Base-by-base conservation (phyloP, 2,329 filamentous ascomycete species). In the Nigrospora sphaerica region DNA sequence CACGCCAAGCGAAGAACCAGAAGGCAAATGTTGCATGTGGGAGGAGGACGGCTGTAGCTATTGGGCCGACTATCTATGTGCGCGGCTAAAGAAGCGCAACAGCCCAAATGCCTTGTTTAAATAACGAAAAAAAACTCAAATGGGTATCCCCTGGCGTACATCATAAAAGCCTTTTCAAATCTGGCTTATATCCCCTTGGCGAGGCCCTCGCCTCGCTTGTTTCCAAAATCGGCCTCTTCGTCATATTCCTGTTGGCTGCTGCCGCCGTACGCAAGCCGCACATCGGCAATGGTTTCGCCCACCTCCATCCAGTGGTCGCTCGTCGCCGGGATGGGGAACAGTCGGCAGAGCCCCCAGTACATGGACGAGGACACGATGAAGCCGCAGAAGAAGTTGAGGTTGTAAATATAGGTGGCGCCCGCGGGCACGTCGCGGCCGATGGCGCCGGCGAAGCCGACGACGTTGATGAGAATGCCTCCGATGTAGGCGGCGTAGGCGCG, bases 321-420 rank as follows among this genome's bases (percentile, higher is more conserved):
- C 5, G 77, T 83, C 1, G 85, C 89, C 0, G 86, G 85, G 0
- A 95, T 67, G 0, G 89, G 89, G 51, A 68, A 86, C 23, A 90
- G 32, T 48, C 69, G 77, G 62, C 84, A 90, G 1, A 95, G 71
- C 0, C 63, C 46, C 69, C 79, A 95, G 67, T 96, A 96, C 9
- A 83, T 67, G 0, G 52, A 60, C 0, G 71, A 71, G 0, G 88
- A 78, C 12, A 95, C 77, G 40, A 88, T 72, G 61, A 95, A 91
- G 0, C 91, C 91, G 38, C 78, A 78, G 63, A 96, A 95, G 71
- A 91, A 96, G 66, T 95, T 95, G 56, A 96, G 60, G 54, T 90
- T 87, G 72, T 95, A 96, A 49, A 96, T 81, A 60, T 95, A 95
- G 1, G 77, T 81, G 2, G 92, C 91, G 1, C 85, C 90, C 6